Percentiles rank a stretch among this genome's conserved stretches.
Evolutionary conservation across 2,329 filamentous ascomycete genomes (phyloP).

Genomic region (Periconia sp.): DNA sequence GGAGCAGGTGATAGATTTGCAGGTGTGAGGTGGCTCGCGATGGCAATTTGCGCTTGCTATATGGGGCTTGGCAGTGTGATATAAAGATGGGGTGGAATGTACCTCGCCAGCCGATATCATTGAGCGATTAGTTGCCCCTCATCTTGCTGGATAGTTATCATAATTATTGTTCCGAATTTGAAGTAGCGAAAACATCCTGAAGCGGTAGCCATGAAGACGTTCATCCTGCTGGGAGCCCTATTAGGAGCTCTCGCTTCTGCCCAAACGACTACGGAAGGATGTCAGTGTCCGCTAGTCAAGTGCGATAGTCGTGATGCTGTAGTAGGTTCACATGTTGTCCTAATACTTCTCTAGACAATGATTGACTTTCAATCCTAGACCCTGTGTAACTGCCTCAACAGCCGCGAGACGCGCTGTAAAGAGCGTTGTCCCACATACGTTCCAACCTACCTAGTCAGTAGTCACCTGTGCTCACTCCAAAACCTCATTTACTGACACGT

Average conservation of each 20-base stretch:
- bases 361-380: constrained; percentile 16
- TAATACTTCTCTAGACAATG: neutral
- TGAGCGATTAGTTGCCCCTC: too few relatives aligned
- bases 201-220: constrained; percentile 31
- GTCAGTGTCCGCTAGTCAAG: constrained; percentile 35
- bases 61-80: constrained; percentile 1
- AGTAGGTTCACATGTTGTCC: constrained; percentile 16
- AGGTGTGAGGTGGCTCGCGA: neutral
- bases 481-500: constrained; percentile 1
- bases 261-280: constrained; percentile 16
- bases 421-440: constrained; percentile 29
- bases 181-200: too few relatives aligned
- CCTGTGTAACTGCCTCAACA: constrained; percentile 36
- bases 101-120: too few relatives aligned
- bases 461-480: neutral
- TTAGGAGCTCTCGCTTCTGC: constrained; percentile 22
- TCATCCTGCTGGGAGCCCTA: constrained; percentile 23
- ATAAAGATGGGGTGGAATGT: constrained; percentile 3
- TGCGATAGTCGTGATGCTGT: constrained; percentile 25
- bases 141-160: too few relatives aligned
- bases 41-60: constrained; percentile 6
- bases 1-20: neutral
- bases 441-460: constrained; percentile 20
- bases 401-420: constrained; percentile 29
- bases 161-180: too few relatives aligned